Percentiles rank a stretch among this genome's conserved stretches.
Conservation (phyloP, 306 rosid genomes). For the Alnus glutinosa region DNA sequence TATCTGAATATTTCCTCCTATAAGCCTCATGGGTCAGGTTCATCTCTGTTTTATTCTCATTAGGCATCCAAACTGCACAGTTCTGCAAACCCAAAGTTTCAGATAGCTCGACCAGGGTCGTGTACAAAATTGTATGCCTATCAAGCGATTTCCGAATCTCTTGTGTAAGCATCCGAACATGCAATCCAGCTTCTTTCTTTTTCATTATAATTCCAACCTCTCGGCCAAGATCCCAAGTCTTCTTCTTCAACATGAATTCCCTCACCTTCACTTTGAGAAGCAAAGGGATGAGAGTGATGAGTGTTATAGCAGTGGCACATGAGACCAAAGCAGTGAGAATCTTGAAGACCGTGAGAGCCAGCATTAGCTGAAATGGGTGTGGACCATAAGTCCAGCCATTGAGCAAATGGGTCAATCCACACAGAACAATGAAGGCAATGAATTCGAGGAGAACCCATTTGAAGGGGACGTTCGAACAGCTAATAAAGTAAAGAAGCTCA, state of each 20-base stretch:
- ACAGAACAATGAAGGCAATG: slow-evolving; percentile 91
- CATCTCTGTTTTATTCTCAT: slow-evolving; percentile 80
- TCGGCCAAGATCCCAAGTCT: slow-evolving; percentile 98
- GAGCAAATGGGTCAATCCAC: slow-evolving; percentile 94
- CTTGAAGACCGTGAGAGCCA: slow-evolving; percentile 89
- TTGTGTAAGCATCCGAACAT: slow-evolving; percentile 96
- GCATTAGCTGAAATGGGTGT: slow-evolving; percentile 97
- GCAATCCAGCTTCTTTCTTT: slow-evolving; percentile 82
- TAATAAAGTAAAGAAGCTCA: slow-evolving; percentile 88
- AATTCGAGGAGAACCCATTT: slow-evolving; percentile 97
- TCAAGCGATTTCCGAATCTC: slow-evolving; percentile 98
- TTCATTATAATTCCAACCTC: slow-evolving; percentile 90
- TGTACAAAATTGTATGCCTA: slow-evolving; percentile 76
- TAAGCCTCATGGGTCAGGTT: slow-evolving; percentile 81
- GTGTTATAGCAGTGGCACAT: slow-evolving; percentile 96
- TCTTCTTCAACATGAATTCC: slow-evolving; percentile 94
- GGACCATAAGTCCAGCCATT: slow-evolving; percentile 99
- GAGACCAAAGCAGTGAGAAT: slow-evolving; percentile 97
- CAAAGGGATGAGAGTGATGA: slow-evolving; percentile 88
- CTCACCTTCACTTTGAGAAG: slow-evolving; percentile 98
- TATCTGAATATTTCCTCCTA: slow-evolving; percentile 47
- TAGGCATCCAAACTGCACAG: slow-evolving; percentile 99
- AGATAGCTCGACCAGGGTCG: slow-evolving; percentile 92
- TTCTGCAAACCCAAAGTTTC: slow-evolving; percentile 85
- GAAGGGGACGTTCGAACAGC: slow-evolving; percentile 98